Percentiles rank a stretch among this genome's conserved stretches.
phyloP scores from a whole-genome alignment of 2,329 filamentous ascomycete species.

The Amauroascus verrucosus region DNA sequence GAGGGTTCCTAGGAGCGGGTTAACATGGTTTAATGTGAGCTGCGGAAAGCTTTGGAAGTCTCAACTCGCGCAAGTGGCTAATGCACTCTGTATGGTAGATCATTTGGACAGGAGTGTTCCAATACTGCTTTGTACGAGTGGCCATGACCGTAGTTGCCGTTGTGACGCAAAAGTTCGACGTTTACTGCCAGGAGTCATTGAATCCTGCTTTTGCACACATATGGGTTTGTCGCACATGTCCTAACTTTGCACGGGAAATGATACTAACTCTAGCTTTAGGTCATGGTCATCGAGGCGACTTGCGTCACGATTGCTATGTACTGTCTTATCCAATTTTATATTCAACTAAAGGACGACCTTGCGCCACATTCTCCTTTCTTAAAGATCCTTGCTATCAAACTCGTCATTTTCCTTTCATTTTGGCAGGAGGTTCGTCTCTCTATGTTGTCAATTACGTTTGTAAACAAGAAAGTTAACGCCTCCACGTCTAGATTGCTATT shows the following conservation, averaged over 20 bases:
- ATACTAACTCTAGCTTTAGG: constrained; percentile 31
- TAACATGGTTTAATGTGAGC: constrained; percentile 75
- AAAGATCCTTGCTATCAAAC: constrained; percentile 77
- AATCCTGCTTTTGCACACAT: constrained; percentile 71
- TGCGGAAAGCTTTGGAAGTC: not conserved
- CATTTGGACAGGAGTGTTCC: constrained; percentile 71
- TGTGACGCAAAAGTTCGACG: constrained; percentile 45
- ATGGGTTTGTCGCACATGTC: constrained; percentile 44
- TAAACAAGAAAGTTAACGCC: not conserved
- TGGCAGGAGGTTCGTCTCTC: constrained; percentile 55
- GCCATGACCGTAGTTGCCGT: constrained; percentile 50
- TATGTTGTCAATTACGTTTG: not conserved
- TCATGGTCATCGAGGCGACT: constrained; percentile 56
- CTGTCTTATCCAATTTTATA: constrained; percentile 77
- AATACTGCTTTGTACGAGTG: constrained; percentile 74
- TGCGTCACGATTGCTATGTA: constrained; percentile 80
- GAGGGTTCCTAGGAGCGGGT: constrained; percentile 64
- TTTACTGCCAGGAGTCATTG: constrained; percentile 70
- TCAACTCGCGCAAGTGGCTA: not conserved
- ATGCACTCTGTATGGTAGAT: constrained; percentile 37
- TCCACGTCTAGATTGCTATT: constrained; percentile 41
- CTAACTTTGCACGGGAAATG: constrained; percentile 7
- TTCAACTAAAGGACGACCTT: constrained; percentile 61
- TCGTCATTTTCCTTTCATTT: constrained; percentile 84
- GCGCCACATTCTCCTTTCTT: constrained; percentile 60